These are phyloP conservation scores for Fusarium sp. DNA, from an alignment of 2,329 filamentous ascomycete species.

Conservation along the genomic window DNA sequence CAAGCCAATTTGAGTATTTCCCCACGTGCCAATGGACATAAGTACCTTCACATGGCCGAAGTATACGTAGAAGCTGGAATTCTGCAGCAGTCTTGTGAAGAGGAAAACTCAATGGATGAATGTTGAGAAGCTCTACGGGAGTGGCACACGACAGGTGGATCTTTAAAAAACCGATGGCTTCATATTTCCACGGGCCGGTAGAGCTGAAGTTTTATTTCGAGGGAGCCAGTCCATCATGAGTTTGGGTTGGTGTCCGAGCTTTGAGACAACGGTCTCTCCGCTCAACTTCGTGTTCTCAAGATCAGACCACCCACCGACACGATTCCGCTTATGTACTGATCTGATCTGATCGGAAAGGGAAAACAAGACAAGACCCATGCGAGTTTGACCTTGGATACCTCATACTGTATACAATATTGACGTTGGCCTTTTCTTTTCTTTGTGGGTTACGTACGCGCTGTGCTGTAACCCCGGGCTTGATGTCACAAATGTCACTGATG, in stretches of 20 bases:
- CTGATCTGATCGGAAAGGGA: slow-evolving; percentile 6
- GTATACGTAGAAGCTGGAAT: too few species aligned
- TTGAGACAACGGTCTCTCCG: slow-evolving; percentile 9
- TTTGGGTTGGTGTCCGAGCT: background rate
- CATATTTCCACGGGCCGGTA: background rate
- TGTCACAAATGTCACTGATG: too few species aligned
- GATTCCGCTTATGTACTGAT: background rate
- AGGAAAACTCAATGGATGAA: background rate
- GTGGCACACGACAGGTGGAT: slow-evolving; percentile 2
- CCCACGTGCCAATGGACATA: background rate
- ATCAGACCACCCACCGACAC: slow-evolving; percentile 12
- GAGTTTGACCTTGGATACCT: background rate
- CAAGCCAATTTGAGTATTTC: background rate
- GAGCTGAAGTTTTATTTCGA: background rate
- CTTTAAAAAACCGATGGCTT: background rate
- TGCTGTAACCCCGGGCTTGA: background rate
- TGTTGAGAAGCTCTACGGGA: background rate
- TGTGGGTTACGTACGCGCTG: background rate
- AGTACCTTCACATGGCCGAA: background rate
- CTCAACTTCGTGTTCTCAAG: background rate
- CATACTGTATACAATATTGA: too few species aligned
- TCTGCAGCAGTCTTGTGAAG: background rate
- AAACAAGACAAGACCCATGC: background rate
- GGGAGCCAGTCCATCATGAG: background rate
- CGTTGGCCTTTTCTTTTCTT: background rate